A percentile compares a stretch with the other conserved stretches of the same genome.
Evolutionary conservation across 345 rosid species (phyloP).

Genomic region (Citrus maxima): DNA sequence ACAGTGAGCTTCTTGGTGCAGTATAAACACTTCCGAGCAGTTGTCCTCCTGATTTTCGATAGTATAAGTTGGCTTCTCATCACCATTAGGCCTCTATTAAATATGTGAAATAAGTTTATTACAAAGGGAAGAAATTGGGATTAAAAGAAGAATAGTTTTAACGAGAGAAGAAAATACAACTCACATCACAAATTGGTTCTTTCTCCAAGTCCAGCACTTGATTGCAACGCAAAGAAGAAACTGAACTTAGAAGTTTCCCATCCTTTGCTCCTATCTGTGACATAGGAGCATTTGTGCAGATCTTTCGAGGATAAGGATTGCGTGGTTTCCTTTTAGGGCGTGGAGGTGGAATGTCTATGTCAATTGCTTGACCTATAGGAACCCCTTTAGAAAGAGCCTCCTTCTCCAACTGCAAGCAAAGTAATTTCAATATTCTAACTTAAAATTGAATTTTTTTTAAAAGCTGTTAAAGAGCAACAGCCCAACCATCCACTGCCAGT

Average conservation of each 20-base stretch:
- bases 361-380: conserved; percentile 65
- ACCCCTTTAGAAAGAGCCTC: conserved; percentile 86
- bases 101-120: conserved; percentile 19
- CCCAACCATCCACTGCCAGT: conserved; percentile 1
- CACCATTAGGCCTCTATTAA: conserved; percentile 48
- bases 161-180: conserved; percentile 3
- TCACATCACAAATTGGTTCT: conserved; percentile 60
- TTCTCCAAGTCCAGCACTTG: conserved; percentile 62
- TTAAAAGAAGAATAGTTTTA: conserved; percentile 1
- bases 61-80: conserved; percentile 37
- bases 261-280: conserved; percentile 39
- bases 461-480: neutral
- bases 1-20: conserved; percentile 47
- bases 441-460: neutral
- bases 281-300: conserved; percentile 30
- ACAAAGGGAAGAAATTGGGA: conserved; percentile 10
- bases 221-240: conserved; percentile 44
- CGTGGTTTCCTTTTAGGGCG: conserved; percentile 93
- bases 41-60: conserved; percentile 59
- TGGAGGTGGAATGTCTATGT: conserved; percentile 94
- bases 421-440: conserved; percentile 8
- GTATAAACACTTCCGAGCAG: conserved; percentile 62
- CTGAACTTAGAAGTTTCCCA: conserved; percentile 43
- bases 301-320: conserved; percentile 96
- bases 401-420: conserved; percentile 77